Base-by-base conservation (phyloP, 2,329 filamentous ascomycete genomes). In the Orbilia quercus region DNA sequence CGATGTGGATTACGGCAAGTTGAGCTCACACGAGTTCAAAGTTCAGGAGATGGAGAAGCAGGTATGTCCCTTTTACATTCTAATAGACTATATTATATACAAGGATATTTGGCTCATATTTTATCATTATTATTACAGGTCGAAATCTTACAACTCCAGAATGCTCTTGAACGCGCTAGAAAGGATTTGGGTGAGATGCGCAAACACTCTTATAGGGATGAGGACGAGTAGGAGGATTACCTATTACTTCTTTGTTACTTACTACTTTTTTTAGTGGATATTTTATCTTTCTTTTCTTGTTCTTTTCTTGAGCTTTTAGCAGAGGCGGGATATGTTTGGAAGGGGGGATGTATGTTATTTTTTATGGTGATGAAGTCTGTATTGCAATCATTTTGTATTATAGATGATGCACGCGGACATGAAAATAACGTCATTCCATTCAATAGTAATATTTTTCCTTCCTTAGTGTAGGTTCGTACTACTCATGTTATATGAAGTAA, bases 1-100 rank as follows among this genome's bases (percentile, higher is more conserved):
- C 14, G 92, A 96, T 62, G 88, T 96, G 20, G 95, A 99, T 81
- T 99, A 98, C 82, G 85, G 86, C 45, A 91, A 92, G 83, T 84
- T 99, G 50, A 93, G 91, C 75, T 88, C 90, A 31, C 94, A 97
- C 82, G 95, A 99, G 83, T 98, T 99, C 85, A 99, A 99, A 86
- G 92, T 97, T 57, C 87, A 90, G 78, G 93, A 99, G 83, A 99
- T 99, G 95, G 95, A 99, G 83, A 95, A 99, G 80, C 95, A 99
- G 91, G 93, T 96, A 85, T 78, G 86, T 85, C 47, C 45, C 16
- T 72, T 54, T 12, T 28, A 44, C 23, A 18, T 5, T 5, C n/a
- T 48, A 55, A n/a, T 16, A 31, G 12, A 28, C 40, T 69, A 4
- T 47, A 40, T 18, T 7, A 25, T 5, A 18, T n/a, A 4, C 12